Percentiles rank a stretch among this genome's conserved stretches.
Evolutionary conservation across 495 filamentous ascomycete species (phyloP).

Genomic region (Xylaria flabelliformis): DNA sequence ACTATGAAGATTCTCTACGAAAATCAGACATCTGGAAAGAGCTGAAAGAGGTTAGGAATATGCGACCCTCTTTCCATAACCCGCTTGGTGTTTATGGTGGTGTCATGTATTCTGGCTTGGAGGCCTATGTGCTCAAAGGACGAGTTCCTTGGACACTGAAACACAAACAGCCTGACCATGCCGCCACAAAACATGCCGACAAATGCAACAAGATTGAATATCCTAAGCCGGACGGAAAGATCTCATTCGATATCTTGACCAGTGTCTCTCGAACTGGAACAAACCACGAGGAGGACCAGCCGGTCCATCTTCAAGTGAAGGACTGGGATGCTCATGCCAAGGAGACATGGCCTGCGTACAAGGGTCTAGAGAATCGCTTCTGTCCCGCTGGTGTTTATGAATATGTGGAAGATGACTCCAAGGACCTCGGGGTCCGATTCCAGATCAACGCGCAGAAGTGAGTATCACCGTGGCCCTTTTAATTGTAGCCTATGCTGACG

Average conservation of each 20-base stretch:
- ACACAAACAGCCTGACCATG: conserved; percentile 76
- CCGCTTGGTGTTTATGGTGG: conserved; percentile 87
- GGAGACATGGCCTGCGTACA: conserved; percentile 82
- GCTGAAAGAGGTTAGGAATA: conserved; percentile 93
- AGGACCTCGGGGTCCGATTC: conserved; percentile 85
- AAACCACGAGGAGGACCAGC: conserved; percentile 99
- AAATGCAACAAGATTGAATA: conserved; percentile 90
- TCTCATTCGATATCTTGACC: conserved; percentile 95
- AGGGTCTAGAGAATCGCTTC: conserved; percentile 97
- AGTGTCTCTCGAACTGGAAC: conserved; percentile 93
- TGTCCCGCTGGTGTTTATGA: conserved; percentile 99
- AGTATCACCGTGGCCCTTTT: conserved; percentile 47
- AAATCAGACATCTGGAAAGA: conserved; percentile 91
- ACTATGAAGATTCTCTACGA: conserved; percentile 92
- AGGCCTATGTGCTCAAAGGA: conserved; percentile 87
- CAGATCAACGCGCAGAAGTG: conserved; percentile 98
- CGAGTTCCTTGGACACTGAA: conserved; percentile 90
- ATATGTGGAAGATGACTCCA: conserved; percentile 89
- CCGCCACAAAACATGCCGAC: conserved; percentile 80
- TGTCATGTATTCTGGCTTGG: conserved; percentile 89
- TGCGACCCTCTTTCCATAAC: conserved; percentile 90
- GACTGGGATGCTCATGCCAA: conserved; percentile 91
- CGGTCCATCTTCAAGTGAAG: conserved; percentile 90
- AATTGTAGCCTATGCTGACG: conserved; percentile 23
- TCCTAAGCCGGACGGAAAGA: conserved; percentile 91